Evolutionary conservation across 768 basidiomycete genomes (phyloP).

Genomic region (Rhodotorula taiwanensis): DNA sequence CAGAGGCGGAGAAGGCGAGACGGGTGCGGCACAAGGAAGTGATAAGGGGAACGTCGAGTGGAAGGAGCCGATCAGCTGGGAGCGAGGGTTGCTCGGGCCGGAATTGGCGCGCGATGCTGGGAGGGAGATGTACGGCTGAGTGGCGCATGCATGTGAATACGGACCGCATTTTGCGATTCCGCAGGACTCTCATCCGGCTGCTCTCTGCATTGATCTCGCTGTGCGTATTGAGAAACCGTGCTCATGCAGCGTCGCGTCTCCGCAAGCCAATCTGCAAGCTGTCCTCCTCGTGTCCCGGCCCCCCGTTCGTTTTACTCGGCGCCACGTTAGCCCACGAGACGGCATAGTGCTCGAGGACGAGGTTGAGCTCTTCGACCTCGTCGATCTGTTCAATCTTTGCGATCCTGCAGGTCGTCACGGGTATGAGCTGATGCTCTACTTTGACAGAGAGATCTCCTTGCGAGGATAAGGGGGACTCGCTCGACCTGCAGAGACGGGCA

Average conservation of each 20-base stretch:
- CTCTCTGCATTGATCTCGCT: no score
- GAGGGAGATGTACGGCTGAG: constrained; percentile 25
- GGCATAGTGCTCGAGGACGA: constrained; percentile 83
- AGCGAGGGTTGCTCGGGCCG: constrained; percentile 23
- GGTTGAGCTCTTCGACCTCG: constrained; percentile 86
- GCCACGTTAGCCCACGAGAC: constrained; percentile 62
- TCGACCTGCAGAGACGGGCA: no score
- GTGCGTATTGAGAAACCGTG: no score
- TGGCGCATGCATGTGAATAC: no score
- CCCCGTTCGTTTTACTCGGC: not conserved
- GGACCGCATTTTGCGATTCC: no score
- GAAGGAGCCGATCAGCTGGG: constrained; percentile 34
- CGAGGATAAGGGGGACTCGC: no score
- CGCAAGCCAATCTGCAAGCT: no score
- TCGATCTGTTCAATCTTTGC: constrained; percentile 77
- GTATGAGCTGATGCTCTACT: no score
- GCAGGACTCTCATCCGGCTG: no score
- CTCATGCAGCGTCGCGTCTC: no score
- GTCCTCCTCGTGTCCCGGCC: not conserved
- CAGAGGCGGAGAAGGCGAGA: not conserved
- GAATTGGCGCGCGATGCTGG: constrained; percentile 12
- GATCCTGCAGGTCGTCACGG: no score
- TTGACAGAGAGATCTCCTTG: no score
- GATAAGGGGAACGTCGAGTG: not conserved
- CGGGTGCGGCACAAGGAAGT: not conserved